Base-by-base conservation (phyloP, 495 filamentous ascomycete genomes). In the Penicillium longicatenatum region DNA sequence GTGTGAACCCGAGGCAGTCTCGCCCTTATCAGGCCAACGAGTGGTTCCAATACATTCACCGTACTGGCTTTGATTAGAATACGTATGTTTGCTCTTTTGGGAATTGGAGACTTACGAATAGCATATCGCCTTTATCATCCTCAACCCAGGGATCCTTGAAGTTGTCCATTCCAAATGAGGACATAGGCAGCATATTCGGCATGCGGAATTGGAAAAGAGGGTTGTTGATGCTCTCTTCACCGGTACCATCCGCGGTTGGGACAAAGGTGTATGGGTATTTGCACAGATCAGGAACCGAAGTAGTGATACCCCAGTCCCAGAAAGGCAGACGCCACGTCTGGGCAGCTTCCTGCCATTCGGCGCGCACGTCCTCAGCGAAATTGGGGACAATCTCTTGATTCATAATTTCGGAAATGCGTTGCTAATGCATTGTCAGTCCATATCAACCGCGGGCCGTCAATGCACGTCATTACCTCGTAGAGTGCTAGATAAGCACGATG, bases 241-340 rank as follows among this genome's bases (percentile, higher is more conserved):
- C 50, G 17, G 72, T 19, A 16, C 58, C 45, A 68, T 65, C 39
- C 21, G 61, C 67, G 60, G 58, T 50, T 62, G 60, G 75, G n/a
- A 70, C 77, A 55, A 70, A 71, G 53, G 82, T 70, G 16, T 52
- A 62, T 1, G 72, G 60, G 50, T 71, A 54, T 39, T 61, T 72
- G 60, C 75, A 41, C 29, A 63, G 50, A 39, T 53, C 59, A n/a
- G 71, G 72, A 54, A 73, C 71, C 33, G 59, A 69, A 52, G 74
- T 55, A 46, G 68, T 74, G 17, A 64, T 62, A 6, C 76, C 80
- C 82, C 83, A 86, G 67, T 86, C 83, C 73, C 81, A 86, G 59
- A 80, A 86, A 4, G 82, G 82, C 10, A 82, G 55, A 9, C 82
- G 72, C 52, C 83, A 76, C 6, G 71, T 68, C 19, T 70, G 59